phyloP scores from a whole-genome alignment of 176 grass and related monocot genomes.

The Oryza brachyantha region DNA sequence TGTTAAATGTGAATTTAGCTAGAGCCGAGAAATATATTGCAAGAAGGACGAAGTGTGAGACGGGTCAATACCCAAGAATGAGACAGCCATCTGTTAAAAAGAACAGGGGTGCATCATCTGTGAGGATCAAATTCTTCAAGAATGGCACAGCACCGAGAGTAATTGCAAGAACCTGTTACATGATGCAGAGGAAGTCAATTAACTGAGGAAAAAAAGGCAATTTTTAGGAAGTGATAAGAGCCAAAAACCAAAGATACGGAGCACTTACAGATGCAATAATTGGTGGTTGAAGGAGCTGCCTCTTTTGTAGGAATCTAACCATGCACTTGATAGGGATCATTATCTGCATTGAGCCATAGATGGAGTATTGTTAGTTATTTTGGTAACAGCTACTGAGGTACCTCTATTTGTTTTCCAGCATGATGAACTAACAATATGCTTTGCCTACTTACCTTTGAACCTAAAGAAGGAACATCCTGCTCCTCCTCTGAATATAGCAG shows the following conservation, averaged over 20 bases:
- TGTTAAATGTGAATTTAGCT: not conserved
- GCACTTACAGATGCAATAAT: conserved; percentile 48
- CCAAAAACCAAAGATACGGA: not conserved
- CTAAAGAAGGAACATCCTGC: not conserved
- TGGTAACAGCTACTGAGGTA: not conserved
- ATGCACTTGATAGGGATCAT: conserved; percentile 20
- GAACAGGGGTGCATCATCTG: conserved; percentile 59
- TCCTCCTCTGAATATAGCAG: conserved; percentile 17
- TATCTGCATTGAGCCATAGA: conserved; percentile 37
- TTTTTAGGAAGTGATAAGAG: not conserved
- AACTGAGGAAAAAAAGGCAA: not conserved
- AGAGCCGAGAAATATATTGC: not conserved
- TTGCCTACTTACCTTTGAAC: conserved; percentile 1
- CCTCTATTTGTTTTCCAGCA: not conserved
- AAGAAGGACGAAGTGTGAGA: not conserved
- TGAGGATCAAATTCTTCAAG: conserved; percentile 54
- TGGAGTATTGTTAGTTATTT: not conserved
- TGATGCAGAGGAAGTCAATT: not conserved
- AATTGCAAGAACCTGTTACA: conserved; percentile 49
- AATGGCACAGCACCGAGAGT: conserved; percentile 41
- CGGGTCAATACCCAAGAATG: conserved; percentile 54
- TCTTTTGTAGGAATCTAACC: conserved; percentile 36
- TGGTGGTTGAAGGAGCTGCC: conserved; percentile 52
- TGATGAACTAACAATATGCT: not conserved
- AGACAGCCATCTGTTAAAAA: conserved; percentile 69